These are phyloP conservation scores for Trichosanthes truncata DNA, from an alignment of 306 rosid genomes.

Conservation along the genomic window DNA sequence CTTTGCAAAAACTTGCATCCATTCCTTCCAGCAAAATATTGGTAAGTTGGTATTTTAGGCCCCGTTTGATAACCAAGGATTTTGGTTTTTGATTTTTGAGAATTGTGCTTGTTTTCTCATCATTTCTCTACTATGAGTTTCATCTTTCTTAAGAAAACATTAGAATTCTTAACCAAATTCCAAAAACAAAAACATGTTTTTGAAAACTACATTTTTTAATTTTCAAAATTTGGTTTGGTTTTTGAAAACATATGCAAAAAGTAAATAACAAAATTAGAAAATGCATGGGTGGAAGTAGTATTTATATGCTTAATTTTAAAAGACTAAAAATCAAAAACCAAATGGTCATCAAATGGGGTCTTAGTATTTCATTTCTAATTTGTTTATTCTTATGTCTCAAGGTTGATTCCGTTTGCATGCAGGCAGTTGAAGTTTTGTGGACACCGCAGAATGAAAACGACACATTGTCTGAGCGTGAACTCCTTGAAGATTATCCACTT, in stretches of 20 bases:
- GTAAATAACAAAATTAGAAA: too few species aligned
- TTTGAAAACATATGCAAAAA: too few species aligned
- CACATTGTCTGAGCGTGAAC: constrained; percentile 84
- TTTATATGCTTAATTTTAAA: too few species aligned
- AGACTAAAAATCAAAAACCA: too few species aligned
- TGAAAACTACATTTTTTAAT: too few species aligned
- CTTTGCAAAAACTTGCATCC: constrained; percentile 87
- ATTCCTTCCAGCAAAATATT: constrained; percentile 73
- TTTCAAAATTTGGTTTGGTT: too few species aligned
- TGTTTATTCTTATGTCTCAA: background rate
- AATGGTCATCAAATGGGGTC: too few species aligned
- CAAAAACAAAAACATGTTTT: too few species aligned
- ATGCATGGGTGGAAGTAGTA: too few species aligned
- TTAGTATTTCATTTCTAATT: background rate
- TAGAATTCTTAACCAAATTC: too few species aligned
- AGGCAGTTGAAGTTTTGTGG: constrained; percentile 99
- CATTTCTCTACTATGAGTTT: background rate
- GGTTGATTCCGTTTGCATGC: constrained; percentile 6
- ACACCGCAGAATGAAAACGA: constrained; percentile 97
- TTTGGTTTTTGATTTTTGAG: background rate
- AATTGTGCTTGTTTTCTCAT: too few species aligned
- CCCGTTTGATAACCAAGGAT: background rate
- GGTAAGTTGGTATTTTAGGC: constrained; percentile 28
- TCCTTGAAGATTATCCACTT: constrained; percentile 96
- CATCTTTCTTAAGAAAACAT: too few species aligned